Evolutionary conservation across 2,329 filamentous ascomycete species (phyloP), one percentile per base, ranked within the genome.

Genomic region (Colletotrichum navitas): DNA sequence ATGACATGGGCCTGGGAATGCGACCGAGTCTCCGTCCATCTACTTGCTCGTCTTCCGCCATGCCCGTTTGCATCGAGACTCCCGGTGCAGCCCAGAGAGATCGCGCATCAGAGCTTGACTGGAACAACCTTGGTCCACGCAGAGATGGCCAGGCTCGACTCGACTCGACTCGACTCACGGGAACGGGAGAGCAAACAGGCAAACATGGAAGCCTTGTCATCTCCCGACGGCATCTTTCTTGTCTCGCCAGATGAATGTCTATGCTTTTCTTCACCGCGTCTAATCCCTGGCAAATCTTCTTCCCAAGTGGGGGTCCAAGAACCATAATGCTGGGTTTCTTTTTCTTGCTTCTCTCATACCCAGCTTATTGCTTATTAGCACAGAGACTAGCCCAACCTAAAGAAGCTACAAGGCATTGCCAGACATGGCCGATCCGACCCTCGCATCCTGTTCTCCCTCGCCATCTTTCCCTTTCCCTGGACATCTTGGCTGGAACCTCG

Each of bases 301-400:
- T 45, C 51, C 43, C 59, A 54, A 54, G 65, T 54, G 65, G 68
- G 43, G 52, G 45, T 55, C 59, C 45, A 63, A 63, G 59, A 63
- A 71, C 65, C 68, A 71, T 59, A 54, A 68, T 68, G 68, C 45
- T 68, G 68, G 68, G 59, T 68, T 71, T 70, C 10, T 47, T 47
- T 47, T 47, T 47, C 54, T 56, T 68, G 65, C 68, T 71, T 71
- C 68, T 68, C 63, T 39, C 52, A 68, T 26, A 51, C 29, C 63
- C 52, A 55, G 34, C 36, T 47, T 32, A 34, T 71, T 71, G 68
- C 68, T 71, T 71, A 63, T 71, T 63, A 32, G 24, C 34, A 21
- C 54, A 58, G 51, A 47, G 34, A 55, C 61, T 43, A 54, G 39
- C 11, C 49, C 24, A 4, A 24, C 21, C 54, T 11, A 6, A 12